A percentile compares a stretch with the other conserved stretches of the same genome.
These are phyloP conservation scores for Aspergillus transmontanensis DNA, from an alignment of 2,329 filamentous ascomycete genomes.

Conservation along the genomic window DNA sequence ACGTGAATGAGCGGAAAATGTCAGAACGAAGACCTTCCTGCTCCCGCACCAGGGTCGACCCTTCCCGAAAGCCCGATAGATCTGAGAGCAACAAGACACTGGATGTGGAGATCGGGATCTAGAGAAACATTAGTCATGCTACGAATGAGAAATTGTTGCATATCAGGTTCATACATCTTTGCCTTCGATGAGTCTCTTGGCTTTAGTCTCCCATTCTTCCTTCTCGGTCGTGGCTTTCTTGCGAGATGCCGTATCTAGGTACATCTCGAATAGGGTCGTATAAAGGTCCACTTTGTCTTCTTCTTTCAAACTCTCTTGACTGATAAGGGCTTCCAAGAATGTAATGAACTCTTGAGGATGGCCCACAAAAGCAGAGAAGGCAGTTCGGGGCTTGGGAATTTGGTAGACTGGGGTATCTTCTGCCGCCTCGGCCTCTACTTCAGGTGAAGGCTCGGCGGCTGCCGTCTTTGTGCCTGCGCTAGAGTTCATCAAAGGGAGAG, in stretches of 20 bases:
- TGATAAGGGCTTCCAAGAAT: constrained; percentile 86
- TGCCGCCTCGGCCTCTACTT: constrained; percentile 23
- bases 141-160: neutral
- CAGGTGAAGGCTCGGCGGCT: constrained; percentile 28
- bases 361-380: constrained; percentile 96
- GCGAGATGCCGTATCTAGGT: constrained; percentile 81
- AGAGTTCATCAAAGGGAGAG: constrained; percentile 80
- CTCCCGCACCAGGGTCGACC: constrained; percentile 89
- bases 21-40: constrained; percentile 89
- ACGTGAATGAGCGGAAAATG: constrained; percentile 94
- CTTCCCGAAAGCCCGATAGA: constrained; percentile 84
- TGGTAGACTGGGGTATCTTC: constrained; percentile 65
- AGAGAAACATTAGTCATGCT: constrained; percentile 15
- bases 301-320: constrained; percentile 69
- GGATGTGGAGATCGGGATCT: constrained; percentile 84
- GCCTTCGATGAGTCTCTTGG: constrained; percentile 82
- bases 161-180: constrained; percentile 58
- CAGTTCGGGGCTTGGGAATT: constrained; percentile 78
- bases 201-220: constrained; percentile 85
- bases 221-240: constrained; percentile 68
- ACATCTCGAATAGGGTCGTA: constrained; percentile 97
- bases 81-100: constrained; percentile 93
- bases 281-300: constrained; percentile 83
- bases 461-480: constrained; percentile 48
- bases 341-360: constrained; percentile 88